Evolutionary conservation across 257 asterid species (phyloP), one percentile per base, ranked within the genome.

Genomic region (Scutellaria baicalensis): DNA sequence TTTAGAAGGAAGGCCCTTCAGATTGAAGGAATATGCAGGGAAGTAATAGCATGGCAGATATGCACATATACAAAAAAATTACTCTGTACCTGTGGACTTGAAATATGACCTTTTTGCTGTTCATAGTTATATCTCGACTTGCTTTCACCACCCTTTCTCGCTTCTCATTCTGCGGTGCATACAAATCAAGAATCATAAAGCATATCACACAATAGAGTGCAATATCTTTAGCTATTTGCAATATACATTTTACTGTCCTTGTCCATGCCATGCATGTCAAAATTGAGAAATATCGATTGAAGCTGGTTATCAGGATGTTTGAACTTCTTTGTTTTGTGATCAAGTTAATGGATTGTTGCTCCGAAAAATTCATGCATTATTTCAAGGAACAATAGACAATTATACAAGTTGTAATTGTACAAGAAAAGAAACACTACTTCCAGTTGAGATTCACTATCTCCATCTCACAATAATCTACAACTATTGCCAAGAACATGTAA

Each of bases 61-160:
- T 50, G 70, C 23, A 50, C 44, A 52, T 9, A 61, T 50, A 59
- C 51, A 63, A 36, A 16, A 62, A 39, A 23, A 6, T 67, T 58
- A 65, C 71, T 11, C 71, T 38, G 76, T 82, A 93, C 99, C 97
- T 91, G 72, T 91, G 97, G 80, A 91, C 99, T 81, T 93, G 99
- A 75, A 91, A 93, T 71, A 91, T 91, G 75, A 88, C 99, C 78
- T 93, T 91, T 78, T 93, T 93, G 83, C 97, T 93, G 64, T 86
- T 91, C 89, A 86, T 91, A 16, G 99, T 93, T 66, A 91, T 68
- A 70, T 93, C 99, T 10, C 99, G 88, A 75, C 99, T 93, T 47
- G 96, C 99, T 78, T 91, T 93, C 71, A 93, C 97, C 64, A 93
- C 86, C 72, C 96, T 80, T 81, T 93, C 97, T 40, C 97, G 81